Conservation (phyloP, 805 yeast genomes). For the Priceomyces carsonii region DNA sequence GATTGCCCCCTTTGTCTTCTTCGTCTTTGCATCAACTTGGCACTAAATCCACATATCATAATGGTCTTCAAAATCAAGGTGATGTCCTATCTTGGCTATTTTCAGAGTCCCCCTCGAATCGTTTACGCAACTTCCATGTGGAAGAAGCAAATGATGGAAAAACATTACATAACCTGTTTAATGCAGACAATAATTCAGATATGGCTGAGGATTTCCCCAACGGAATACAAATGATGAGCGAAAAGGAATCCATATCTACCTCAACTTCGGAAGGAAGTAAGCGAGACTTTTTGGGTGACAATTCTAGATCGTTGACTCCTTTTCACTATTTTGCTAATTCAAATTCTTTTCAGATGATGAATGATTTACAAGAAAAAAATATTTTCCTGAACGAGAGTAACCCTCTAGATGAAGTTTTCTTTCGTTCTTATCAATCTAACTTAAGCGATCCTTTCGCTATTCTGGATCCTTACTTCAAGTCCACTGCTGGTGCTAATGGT, state of each 20-base stretch:
- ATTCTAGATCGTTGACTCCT: conserved; percentile 1
- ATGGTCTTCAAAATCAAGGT: conserved; percentile 30
- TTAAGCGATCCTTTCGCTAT: neutral
- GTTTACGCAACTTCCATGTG: too few species aligned
- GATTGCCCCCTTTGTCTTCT: too few species aligned
- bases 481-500: neutral
- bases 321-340: conserved; percentile 3
- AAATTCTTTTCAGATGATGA: conserved; percentile 5
- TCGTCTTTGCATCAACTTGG: too few species aligned
- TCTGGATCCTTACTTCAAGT: neutral
- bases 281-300: too few species aligned
- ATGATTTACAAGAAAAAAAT: conserved; percentile 38
- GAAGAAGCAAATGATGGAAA: too few species aligned
- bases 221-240: too few species aligned
- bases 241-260: too few species aligned
- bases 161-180: too few species aligned
- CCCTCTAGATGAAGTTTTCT: conserved; percentile 39
- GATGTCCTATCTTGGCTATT: conserved; percentile 44
- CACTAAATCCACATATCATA: too few species aligned
- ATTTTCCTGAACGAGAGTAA: conserved; percentile 37
- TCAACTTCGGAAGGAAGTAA: too few species aligned
- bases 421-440: conserved; percentile 13
- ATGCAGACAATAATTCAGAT: too few species aligned
- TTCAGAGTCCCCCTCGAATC: conserved; percentile 25
- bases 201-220: too few species aligned